Conservation (phyloP, 257 asterid genomes). For the Linderniella brevidens region DNA sequence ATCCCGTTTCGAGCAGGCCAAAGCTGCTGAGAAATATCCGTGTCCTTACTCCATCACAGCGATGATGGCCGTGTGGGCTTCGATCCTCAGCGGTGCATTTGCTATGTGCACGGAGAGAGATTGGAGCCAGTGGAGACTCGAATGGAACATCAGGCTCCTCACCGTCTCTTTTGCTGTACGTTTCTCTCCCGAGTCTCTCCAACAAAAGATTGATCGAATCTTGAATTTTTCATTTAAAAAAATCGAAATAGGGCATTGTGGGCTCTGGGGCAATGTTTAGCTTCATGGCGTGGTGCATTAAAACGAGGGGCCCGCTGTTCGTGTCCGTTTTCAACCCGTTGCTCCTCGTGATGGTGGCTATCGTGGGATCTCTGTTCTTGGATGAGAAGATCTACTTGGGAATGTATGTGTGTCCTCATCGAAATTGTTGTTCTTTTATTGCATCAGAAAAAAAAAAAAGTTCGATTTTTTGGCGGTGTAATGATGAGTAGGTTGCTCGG, state of each 20-base stretch:
- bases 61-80: constrained; percentile 29
- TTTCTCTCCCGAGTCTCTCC: background rate
- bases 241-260: constrained; percentile 23
- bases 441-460: too few species aligned
- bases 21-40: constrained; percentile 30
- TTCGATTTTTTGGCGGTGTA: background rate
- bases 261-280: constrained; percentile 33
- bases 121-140: constrained; percentile 42
- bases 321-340: constrained; percentile 39
- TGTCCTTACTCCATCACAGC: constrained; percentile 49
- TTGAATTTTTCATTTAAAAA: background rate
- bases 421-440: too few species aligned
- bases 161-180: constrained; percentile 25
- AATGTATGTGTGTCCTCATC: constrained; percentile 22
- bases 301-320: constrained; percentile 40
- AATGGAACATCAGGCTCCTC: constrained; percentile 46
- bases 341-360: constrained; percentile 41
- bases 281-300: constrained; percentile 33
- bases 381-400: constrained; percentile 38
- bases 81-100: constrained; percentile 18
- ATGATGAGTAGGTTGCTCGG: constrained; percentile 28
- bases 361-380: constrained; percentile 32
- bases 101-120: constrained; percentile 34
- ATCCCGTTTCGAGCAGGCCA: constrained; percentile 18
- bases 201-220: too few species aligned